Evolutionary conservation across 176 grass and related monocot genomes (phyloP), one percentile per base, ranked within the genome.

Genomic region (Tillandsia fasciculata): DNA sequence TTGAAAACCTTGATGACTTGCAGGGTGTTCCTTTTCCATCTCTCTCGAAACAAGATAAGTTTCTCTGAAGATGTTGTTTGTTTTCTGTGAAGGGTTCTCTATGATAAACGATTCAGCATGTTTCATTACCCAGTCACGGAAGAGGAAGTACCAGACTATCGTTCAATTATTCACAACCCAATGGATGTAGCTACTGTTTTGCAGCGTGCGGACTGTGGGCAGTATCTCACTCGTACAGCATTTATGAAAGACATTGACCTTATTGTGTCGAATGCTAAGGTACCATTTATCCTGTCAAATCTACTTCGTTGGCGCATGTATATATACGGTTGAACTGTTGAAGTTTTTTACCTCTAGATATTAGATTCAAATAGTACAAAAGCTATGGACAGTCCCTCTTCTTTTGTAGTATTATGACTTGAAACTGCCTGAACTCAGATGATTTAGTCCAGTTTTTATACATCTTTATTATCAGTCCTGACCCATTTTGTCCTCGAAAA

Each of bases 111-210:
- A 79, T 99, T 99, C 83, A 83, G 10, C 64, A 82, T 83, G 57
- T 99, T 99, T 76, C 87, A 99, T 69, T 90, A 86, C 73, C 95
- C 95, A 17, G 95, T 99, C 51, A 74, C 80, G 57, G 95, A 99
- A 51, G 95, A 94, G 72, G 95, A 99, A 58, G 95, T 82, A 10
- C 95, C 95, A 22, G 87, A 94, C 69, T 99, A 99, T 81, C 80
- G 82, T 26, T 72, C 82, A 66, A 64, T 99, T 49, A 69, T 99
- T 83, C 87, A 92, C 15, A 91, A 82, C 50, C 95, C 95, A 2
- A 99, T 99, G 95, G 95, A 99, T 86, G 78, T 99, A 75, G 90
- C 95, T 68, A 84, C 87, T 53, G 82, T 99, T 74, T 82, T 99
- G 82, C 95, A 99, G 78, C 75, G 48, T 27, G 95, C 94, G 12